These are phyloP conservation scores for Lathyrus sativus DNA, from an alignment of 306 rosid genomes.

Conservation along the genomic window DNA sequence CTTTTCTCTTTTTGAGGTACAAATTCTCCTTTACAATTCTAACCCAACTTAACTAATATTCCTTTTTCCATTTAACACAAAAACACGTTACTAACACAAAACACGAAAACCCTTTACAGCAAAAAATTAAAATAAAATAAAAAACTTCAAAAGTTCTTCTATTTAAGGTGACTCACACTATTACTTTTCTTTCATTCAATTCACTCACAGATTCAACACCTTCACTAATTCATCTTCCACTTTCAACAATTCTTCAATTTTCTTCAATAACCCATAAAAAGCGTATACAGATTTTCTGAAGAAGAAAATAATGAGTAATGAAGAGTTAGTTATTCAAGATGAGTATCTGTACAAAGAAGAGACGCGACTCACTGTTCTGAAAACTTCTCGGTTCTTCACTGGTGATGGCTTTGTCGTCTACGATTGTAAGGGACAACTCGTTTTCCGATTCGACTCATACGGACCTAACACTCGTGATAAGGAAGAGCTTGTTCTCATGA, in stretches of 20 bases:
- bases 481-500: slow-evolving; percentile 88
- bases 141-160: neutral
- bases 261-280: neutral
- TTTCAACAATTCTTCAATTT: neutral
- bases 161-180: neutral
- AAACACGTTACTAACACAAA: neutral
- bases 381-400: slow-evolving; percentile 76
- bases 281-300: neutral
- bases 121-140: neutral
- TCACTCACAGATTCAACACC: too few species aligned
- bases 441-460: slow-evolving; percentile 88
- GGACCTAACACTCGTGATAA: slow-evolving; percentile 61
- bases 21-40: neutral
- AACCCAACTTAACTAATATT: neutral
- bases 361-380: slow-evolving; percentile 70
- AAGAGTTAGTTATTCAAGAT: slow-evolving; percentile 51
- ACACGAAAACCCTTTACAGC: neutral
- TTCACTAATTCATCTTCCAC: neutral
- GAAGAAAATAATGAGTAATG: slow-evolving; percentile 46
- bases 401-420: slow-evolving; percentile 90
- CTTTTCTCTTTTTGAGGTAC: too few species aligned
- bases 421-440: slow-evolving; percentile 66
- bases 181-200: neutral
- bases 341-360: slow-evolving; percentile 56
- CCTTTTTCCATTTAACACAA: neutral